Conservation (phyloP, 345 rosid genomes). For the Kandelia obovata region DNA sequence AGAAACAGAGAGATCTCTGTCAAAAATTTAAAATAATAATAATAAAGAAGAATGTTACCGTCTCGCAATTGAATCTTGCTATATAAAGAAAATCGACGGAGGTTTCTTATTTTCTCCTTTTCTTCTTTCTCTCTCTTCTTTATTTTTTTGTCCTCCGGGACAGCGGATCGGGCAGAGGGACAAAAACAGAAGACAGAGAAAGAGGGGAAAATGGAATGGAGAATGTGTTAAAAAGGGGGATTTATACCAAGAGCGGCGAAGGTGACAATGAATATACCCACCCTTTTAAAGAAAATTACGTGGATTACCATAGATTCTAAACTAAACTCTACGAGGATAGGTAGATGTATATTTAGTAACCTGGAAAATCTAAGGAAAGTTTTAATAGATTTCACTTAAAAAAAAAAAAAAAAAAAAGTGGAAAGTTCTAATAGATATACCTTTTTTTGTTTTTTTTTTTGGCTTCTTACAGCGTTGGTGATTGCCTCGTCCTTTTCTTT, state of each 20-base stretch:
- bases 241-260: constrained; percentile 1
- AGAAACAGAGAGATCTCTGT: neutral
- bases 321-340: no score
- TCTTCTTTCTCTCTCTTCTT: neutral
- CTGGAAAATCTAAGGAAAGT: no score
- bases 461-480: no score
- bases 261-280: constrained; percentile 10
- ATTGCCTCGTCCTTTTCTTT: no score
- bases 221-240: neutral
- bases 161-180: constrained; percentile 5
- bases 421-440: no score
- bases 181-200: neutral
- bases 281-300: neutral
- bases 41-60: neutral
- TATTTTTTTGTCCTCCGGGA: neutral
- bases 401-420: no score
- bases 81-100: neutral
- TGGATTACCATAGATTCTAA: neutral
- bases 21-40: neutral
- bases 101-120: no score
- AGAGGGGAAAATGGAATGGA: neutral
- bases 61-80: neutral
- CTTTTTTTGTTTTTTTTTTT: no score
- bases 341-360: no score
- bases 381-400: no score